phyloP scores from a whole-genome alignment of 2,329 filamentous ascomycete genomes.

The Helminthosporium solani region DNA sequence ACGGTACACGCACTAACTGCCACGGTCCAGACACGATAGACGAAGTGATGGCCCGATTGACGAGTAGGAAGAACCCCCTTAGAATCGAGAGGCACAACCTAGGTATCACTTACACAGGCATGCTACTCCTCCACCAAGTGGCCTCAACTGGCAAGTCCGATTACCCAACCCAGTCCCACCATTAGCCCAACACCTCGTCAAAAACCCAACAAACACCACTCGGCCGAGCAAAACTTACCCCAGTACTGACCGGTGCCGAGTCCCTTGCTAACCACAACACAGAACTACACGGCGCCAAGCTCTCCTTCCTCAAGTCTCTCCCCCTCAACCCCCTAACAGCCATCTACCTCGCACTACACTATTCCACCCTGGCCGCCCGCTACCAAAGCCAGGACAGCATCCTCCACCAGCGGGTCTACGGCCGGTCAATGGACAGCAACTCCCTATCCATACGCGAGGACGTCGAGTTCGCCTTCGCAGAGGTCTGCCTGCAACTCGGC shows the following conservation, averaged over 20 bases:
- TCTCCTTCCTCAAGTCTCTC: constrained; percentile 25
- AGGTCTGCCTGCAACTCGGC: constrained; percentile 26
- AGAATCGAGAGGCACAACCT: constrained; percentile 27
- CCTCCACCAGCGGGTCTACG: constrained; percentile 34
- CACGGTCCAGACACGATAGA: constrained; percentile 34
- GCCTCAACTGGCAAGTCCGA: constrained; percentile 19
- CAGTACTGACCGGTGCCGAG: too few species aligned
- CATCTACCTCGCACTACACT: constrained; percentile 30
- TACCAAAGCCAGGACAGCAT: constrained; percentile 31
- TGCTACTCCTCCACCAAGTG: constrained; percentile 29
- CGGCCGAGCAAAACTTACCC: too few species aligned
- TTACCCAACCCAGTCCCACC: background rate
- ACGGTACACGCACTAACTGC: too few species aligned
- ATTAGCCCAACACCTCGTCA: background rate
- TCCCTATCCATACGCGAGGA: constrained; percentile 26
- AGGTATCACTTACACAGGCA: constrained; percentile 25
- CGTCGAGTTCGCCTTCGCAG: constrained; percentile 33
- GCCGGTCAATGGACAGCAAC: constrained; percentile 31
- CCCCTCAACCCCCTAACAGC: constrained; percentile 26
- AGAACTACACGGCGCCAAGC: constrained; percentile 17
- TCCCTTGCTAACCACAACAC: constrained; percentile 5
- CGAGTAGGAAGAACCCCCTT: constrained; percentile 27
- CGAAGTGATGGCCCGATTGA: constrained; percentile 32
- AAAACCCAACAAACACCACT: background rate
- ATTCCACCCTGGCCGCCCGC: constrained; percentile 30